phyloP scores from a whole-genome alignment of 768 basidiomycete genomes.

The Collybiopsis confluens region DNA sequence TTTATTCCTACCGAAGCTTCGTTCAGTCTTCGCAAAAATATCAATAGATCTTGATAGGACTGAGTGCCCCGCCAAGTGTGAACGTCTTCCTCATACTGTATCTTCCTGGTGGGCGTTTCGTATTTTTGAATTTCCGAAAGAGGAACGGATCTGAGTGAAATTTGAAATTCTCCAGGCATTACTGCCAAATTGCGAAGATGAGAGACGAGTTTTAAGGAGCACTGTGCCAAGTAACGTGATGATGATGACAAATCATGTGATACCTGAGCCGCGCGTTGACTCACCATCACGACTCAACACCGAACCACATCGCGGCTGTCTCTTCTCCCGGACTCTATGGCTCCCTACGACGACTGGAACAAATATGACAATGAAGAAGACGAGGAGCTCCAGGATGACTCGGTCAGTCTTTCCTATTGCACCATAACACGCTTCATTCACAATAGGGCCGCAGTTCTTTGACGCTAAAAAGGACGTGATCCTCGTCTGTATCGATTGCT shows the following conservation, averaged over 20 bases:
- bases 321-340: slow-evolving; percentile 34
- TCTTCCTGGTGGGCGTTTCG: slow-evolving; percentile 44
- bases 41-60: slow-evolving; percentile 69
- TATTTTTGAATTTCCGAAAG: slow-evolving; percentile 10
- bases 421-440: neutral
- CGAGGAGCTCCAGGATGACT: slow-evolving; percentile 70
- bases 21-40: slow-evolving; percentile 74
- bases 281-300: neutral
- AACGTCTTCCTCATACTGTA: slow-evolving; percentile 71
- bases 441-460: slow-evolving; percentile 53
- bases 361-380: slow-evolving; percentile 77
- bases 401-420: slow-evolving; percentile 31
- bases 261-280: neutral
- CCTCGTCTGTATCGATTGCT: slow-evolving; percentile 95
- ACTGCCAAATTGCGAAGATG: neutral
- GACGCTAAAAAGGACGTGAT: slow-evolving; percentile 83
- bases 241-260: too few relatives aligned
- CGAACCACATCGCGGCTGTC: neutral
- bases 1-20: slow-evolving; percentile 69
- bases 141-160: slow-evolving; percentile 24
- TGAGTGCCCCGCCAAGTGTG: slow-evolving; percentile 64
- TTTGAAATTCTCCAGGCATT: slow-evolving; percentile 7
- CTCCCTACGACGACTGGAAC: slow-evolving; percentile 79
- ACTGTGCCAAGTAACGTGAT: too few relatives aligned
- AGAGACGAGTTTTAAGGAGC: neutral